These are phyloP conservation scores for Colletotrichum tofieldiae DNA, from an alignment of 2,329 filamentous ascomycete species.

Conservation along the genomic window DNA sequence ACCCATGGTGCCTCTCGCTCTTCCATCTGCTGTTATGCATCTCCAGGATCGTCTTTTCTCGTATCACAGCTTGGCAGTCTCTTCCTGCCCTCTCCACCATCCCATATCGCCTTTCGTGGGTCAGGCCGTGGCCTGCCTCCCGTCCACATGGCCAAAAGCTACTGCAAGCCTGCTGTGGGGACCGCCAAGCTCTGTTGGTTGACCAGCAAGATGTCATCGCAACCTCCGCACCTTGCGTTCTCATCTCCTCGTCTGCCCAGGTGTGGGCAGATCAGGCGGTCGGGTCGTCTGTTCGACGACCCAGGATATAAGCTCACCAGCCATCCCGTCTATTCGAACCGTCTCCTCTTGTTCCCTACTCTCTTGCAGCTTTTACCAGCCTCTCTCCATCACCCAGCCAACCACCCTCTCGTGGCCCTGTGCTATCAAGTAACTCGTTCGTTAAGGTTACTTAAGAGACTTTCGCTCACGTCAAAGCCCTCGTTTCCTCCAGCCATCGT, in stretches of 20 bases:
- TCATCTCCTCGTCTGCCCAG: neutral
- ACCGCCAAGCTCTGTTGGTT: slow-evolving; percentile 32
- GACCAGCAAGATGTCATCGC: slow-evolving; percentile 40
- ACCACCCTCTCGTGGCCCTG: slow-evolving; percentile 33
- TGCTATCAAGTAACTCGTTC: slow-evolving; percentile 42
- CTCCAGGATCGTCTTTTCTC: slow-evolving; percentile 35
- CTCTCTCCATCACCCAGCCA: slow-evolving; percentile 38
- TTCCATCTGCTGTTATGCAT: slow-evolving; percentile 28
- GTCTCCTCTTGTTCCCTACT: slow-evolving; percentile 14
- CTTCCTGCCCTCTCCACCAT: slow-evolving; percentile 17
- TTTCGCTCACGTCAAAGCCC: slow-evolving; percentile 37
- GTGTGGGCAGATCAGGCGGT: slow-evolving; percentile 4
- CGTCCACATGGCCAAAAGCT: slow-evolving; percentile 34
- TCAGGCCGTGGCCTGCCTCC: slow-evolving; percentile 15
- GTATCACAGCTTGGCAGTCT: slow-evolving; percentile 43
- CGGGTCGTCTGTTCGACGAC: slow-evolving; percentile 7
- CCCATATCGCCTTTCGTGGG: slow-evolving; percentile 5
- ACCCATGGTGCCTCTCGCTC: slow-evolving; percentile 1
- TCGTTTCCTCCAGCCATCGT: slow-evolving; percentile 28
- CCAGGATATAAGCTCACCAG: slow-evolving; percentile 42
- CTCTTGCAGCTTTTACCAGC: slow-evolving; percentile 34
- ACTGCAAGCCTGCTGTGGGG: slow-evolving; percentile 42
- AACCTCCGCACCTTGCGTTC: slow-evolving; percentile 22
- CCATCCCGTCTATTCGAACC: slow-evolving; percentile 30
- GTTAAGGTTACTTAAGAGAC: slow-evolving; percentile 45